These are phyloP conservation scores for Candida golubevii DNA, from an alignment of 805 yeast genomes.

Conservation along the genomic window DNA sequence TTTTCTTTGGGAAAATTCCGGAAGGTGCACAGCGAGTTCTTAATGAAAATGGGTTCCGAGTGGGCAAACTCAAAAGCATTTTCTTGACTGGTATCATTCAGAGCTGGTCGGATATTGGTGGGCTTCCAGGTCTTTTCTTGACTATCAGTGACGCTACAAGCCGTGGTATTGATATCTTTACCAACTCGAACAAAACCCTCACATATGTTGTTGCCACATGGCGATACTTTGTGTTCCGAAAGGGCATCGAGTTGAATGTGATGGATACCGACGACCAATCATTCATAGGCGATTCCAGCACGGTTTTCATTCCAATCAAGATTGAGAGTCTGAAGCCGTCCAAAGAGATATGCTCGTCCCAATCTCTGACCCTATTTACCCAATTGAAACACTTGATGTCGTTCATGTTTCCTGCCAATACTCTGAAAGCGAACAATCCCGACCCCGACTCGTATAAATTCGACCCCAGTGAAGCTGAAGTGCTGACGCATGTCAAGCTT, in stretches of 20 bases:
- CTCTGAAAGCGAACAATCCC: slow-evolving; percentile 33
- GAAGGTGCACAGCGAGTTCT: slow-evolving; percentile 84
- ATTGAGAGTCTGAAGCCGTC: slow-evolving; percentile 13
- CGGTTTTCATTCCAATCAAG: slow-evolving; percentile 37
- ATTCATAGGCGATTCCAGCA: slow-evolving; percentile 32
- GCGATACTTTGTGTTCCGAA: slow-evolving; percentile 82
- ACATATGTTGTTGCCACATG: slow-evolving; percentile 67
- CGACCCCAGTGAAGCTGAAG: slow-evolving; percentile 35
- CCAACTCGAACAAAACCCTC: slow-evolving; percentile 32
- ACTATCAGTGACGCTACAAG: slow-evolving; percentile 78
- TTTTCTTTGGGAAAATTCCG: slow-evolving; percentile 72
- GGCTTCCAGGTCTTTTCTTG: slow-evolving; percentile 83
- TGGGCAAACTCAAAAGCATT: slow-evolving; percentile 57
- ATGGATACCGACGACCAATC: slow-evolving; percentile 27
- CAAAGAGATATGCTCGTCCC: not conserved
- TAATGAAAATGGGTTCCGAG: slow-evolving; percentile 53
- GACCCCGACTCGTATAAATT: slow-evolving; percentile 35
- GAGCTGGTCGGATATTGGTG: slow-evolving; percentile 80
- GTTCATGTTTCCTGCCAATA: slow-evolving; percentile 56
- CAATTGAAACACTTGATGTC: slow-evolving; percentile 37
- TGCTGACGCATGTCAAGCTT: slow-evolving; percentile 35
- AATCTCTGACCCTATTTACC: not conserved
- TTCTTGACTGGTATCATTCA: slow-evolving; percentile 72
- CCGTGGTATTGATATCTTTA: slow-evolving; percentile 49
- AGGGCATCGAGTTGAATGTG: slow-evolving; percentile 53